Evolutionary conservation across 176 grass and related monocot genomes (phyloP).

Genomic region (Leersia perrieri): DNA sequence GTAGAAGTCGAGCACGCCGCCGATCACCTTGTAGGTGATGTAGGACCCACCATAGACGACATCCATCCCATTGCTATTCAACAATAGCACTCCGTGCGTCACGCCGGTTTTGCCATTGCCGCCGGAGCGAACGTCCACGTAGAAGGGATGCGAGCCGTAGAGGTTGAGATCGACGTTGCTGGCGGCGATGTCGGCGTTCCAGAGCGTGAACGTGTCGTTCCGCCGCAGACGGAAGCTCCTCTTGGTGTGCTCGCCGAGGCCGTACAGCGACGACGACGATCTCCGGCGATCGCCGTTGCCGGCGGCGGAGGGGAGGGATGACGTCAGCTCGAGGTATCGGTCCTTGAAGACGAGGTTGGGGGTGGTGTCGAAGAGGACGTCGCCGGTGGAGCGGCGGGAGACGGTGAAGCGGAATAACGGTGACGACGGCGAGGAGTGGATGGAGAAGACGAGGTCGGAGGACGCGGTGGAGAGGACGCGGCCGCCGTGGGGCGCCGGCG

Average conservation of each 20-base stretch:
- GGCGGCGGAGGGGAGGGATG: slow-evolving; percentile 64
- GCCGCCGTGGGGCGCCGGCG: background rate
- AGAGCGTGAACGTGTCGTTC: slow-evolving; percentile 71
- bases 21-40: slow-evolving; percentile 88
- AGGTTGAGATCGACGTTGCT: slow-evolving; percentile 47
- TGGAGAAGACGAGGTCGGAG: slow-evolving; percentile 58
- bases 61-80: slow-evolving; percentile 97
- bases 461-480: slow-evolving; percentile 36
- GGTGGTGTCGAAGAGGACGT: slow-evolving; percentile 55
- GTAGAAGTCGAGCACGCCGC: slow-evolving; percentile 86
- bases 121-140: slow-evolving; percentile 66
- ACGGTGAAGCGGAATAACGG: slow-evolving; percentile 62
- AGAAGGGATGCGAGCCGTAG: slow-evolving; percentile 89
- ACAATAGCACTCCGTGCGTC: slow-evolving; percentile 77
- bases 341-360: slow-evolving; percentile 60
- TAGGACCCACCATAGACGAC: slow-evolving; percentile 53
- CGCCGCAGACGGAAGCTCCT: slow-evolving; percentile 50
- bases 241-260: slow-evolving; percentile 90
- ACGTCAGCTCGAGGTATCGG: slow-evolving; percentile 67
- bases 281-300: too few species aligned
- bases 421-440: slow-evolving; percentile 54
- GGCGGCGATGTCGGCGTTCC: slow-evolving; percentile 64
- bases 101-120: background rate
- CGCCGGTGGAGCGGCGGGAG: slow-evolving; percentile 47
- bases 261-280: slow-evolving; percentile 72